Evolutionary conservation across 495 filamentous ascomycete genomes (phyloP).

Genomic region (Penicillium diatomitis): DNA sequence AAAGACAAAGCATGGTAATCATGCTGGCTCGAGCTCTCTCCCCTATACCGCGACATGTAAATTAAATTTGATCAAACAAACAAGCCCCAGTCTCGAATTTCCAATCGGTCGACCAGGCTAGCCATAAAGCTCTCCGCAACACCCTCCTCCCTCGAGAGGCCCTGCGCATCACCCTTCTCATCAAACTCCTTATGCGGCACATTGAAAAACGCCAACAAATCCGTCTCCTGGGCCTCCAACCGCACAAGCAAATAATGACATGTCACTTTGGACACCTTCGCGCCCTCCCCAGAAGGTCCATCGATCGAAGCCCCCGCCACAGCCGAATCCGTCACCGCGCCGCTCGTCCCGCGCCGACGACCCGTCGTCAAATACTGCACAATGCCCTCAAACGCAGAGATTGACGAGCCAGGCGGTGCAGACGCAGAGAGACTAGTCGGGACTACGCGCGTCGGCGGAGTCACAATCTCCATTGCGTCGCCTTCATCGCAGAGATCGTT

Average conservation of each 20-base stretch:
- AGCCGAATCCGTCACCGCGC: constrained; percentile 3
- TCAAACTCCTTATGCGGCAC: constrained; percentile 71
- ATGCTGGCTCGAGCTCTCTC: neutral
- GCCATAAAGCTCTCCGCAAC: constrained; percentile 53
- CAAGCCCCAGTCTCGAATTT: constrained; percentile 73
- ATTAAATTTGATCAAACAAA: constrained; percentile 41
- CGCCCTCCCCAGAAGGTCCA: neutral
- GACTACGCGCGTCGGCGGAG: constrained; percentile 19
- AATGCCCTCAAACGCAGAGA: constrained; percentile 23
- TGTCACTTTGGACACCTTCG: constrained; percentile 14
- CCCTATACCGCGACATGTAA: neutral
- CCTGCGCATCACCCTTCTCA: constrained; percentile 25
- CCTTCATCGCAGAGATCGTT: constrained; percentile 61
- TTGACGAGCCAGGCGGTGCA: constrained; percentile 1
- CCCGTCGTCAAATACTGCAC: constrained; percentile 21
- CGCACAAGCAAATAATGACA: constrained; percentile 51
- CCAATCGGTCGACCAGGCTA: constrained; percentile 58
- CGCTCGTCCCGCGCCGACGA: constrained; percentile 7
- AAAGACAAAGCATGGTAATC: no score
- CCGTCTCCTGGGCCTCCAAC: constrained; percentile 64
- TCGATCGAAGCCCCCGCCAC: constrained; percentile 11
- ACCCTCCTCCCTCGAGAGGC: constrained; percentile 47
- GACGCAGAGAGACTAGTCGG: constrained; percentile 23
- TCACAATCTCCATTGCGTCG: constrained; percentile 49
- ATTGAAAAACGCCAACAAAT: constrained; percentile 85